Base-by-base conservation (phyloP, 2,329 filamentous ascomycete species). In the Cladophialophora psammophila region DNA sequence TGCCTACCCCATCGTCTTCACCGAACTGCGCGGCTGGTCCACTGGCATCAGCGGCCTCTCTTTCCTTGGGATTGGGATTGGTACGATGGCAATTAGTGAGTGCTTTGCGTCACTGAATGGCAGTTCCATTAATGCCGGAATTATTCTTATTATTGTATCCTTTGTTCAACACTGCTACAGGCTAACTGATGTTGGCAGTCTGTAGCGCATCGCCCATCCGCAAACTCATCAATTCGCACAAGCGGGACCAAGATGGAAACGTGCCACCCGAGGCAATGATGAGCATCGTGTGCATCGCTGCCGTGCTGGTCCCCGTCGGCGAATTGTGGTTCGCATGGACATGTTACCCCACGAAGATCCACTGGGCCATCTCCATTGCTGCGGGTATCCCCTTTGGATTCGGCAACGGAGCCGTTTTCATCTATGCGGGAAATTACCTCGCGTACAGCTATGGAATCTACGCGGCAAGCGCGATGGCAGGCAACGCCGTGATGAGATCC, bases 291-390 rank as follows among this genome's bases (percentile, higher is more conserved):
- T 92, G 90, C 72, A 87, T 96, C 32, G 92, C 91, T 3, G 87
- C 92, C 0, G 76, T 96, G 1, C 81, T 92, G 0, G 88, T 91
- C 0, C 91, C 93, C 0, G 77, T 92, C 2, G 94, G 93, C 15
- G 90, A 97, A 78, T 85, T 97, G 31, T 90, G 90, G 77, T 97
- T 97, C 75, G 88, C 91, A 0, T 97, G 93, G 93, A 96, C 93
- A 0, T 93, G 90, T 68, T 87, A 93, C 0, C 93, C 93, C 0
- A 80, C 79, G 0, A 86, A 87, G 4, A 92, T 96, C 36, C 93
- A 92, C 76, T 96, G 91, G 90, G 88, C 93, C n/a, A 83, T 88
- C 20, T 90, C 92, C 1, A 90, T 96, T 57, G 81, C 91, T 0
- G 92, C 92, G 1, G 92, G 92, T 0, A 85, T 96, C 5, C 90